Percentiles rank a stretch among this genome's conserved stretches.
These are phyloP conservation scores for Oxytropis ochrocephala DNA, from an alignment of 306 rosid species.

Conservation along the genomic window DNA sequence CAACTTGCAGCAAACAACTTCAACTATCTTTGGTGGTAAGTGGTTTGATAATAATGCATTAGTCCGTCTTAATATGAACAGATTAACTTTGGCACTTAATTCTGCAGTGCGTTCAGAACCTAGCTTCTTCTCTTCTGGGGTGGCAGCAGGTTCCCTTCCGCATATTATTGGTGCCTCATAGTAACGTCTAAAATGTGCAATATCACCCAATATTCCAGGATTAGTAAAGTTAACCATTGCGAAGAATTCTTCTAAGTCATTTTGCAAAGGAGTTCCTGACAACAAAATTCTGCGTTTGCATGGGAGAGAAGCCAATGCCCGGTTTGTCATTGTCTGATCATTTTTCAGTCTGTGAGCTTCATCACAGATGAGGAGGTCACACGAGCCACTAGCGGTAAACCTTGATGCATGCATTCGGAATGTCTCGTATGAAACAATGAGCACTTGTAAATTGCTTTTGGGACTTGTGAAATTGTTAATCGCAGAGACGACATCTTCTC, in stretches of 20 bases:
- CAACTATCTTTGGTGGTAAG: constrained; percentile 94
- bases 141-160: constrained; percentile 91
- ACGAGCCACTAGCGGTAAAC: constrained; percentile 61
- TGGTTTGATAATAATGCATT: constrained; percentile 87
- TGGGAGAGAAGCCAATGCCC: constrained; percentile 86
- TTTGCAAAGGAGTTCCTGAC: constrained; percentile 99
- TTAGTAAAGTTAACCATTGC: constrained; percentile 95
- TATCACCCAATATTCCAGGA: constrained; percentile 77
- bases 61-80: constrained; percentile 86
- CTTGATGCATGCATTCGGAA: constrained; percentile 84
- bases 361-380: constrained; percentile 93
- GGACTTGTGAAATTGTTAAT: constrained; percentile 68
- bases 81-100: constrained; percentile 79
- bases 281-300: constrained; percentile 78
- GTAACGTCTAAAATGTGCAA: constrained; percentile 70
- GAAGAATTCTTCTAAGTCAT: constrained; percentile 91
- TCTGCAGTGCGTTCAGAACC: constrained; percentile 76
- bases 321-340: constrained; percentile 91
- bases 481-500: constrained; percentile 78
- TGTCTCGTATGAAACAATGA: constrained; percentile 90
- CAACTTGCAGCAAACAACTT: constrained; percentile 98
- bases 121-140: constrained; percentile 74
- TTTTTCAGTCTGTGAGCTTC: constrained; percentile 98
- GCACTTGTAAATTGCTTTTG: constrained; percentile 59
- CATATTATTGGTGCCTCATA: constrained; percentile 88